Base-by-base conservation (phyloP, 1,284 basidiomycete genomes). In the Pseudozyma thailandica region DNA sequence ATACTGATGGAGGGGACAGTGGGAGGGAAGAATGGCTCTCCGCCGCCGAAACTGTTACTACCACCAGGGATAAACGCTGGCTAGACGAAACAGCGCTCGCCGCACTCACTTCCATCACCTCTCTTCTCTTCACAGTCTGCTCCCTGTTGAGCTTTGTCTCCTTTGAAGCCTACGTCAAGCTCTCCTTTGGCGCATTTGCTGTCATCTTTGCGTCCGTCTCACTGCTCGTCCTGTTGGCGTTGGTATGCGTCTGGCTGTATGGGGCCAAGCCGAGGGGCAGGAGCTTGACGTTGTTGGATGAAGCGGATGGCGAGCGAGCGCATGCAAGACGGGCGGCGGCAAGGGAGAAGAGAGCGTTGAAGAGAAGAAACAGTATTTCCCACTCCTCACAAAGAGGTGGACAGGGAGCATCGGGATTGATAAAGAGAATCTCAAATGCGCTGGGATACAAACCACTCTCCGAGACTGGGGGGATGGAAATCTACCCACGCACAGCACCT, bases 31-130 rank as follows among this genome's bases (percentile, higher is more conserved):
- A 50, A 26, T 65, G 62, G 55, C 47, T 65, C 39, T 47, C 57
- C 20, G 55, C 55, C 6, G 62, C 54, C 12, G 51, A 58, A 25
- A 39, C 27, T 13, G 55, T 65, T 8, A 43, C 41, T 2, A 27
- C 55, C 16, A 53, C 39, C 6, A 54, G 50, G 33, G 64, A 64
- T 48, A 72, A 69, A 35, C 48, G 57, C 16, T 71, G 70, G 64
- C 44, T 59, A 30, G 51, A 73, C 50, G 57, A 65, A 37, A 50
- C 58, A 8, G 71, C 61, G 5, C 51, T 69, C 10, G 61, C 68
- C 21, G 57, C 59, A 1, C 10, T 56, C 30, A 55, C 58, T 4
- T 33, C 41, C 5, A 44, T 55, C 13, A 52, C 47, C 2, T 47
- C 50, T n/a, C 39, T 73, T 15, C 38, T 52, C 15, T 64, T 64